Evolutionary conservation across 106 monocot genomes (phyloP).

Genomic region (Acorus gramineus): DNA sequence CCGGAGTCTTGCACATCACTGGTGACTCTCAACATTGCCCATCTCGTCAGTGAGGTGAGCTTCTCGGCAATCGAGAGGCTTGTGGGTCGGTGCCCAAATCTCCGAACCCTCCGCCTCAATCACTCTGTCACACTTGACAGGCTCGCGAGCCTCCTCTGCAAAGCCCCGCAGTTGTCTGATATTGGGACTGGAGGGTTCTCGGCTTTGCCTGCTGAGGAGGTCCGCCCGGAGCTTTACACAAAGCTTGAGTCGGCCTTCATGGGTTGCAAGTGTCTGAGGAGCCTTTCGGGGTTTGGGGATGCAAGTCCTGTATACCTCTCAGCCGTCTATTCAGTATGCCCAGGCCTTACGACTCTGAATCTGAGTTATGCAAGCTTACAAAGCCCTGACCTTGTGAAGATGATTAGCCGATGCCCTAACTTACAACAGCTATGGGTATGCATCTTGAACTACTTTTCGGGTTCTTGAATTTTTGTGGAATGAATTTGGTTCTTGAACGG

Average conservation of each 20-base stretch:
- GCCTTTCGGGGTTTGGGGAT: slow-evolving; percentile 77
- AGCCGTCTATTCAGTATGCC: slow-evolving; percentile 49
- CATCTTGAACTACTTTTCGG: not conserved
- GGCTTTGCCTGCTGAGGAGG: slow-evolving; percentile 9
- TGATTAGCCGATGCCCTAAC: slow-evolving; percentile 50
- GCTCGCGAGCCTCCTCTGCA: slow-evolving; percentile 36
- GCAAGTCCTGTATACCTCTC: slow-evolving; percentile 50
- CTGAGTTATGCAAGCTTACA: slow-evolving; percentile 60
- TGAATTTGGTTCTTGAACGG: not conserved
- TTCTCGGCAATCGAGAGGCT: slow-evolving; percentile 46
- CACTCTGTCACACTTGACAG: slow-evolving; percentile 54
- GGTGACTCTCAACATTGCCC: slow-evolving; percentile 57
- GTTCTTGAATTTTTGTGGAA: not conserved
- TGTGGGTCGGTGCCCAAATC: slow-evolving; percentile 47
- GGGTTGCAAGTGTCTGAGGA: slow-evolving; percentile 39
- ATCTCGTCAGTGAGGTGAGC: slow-evolving; percentile 67
- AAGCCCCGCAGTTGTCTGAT: slow-evolving; percentile 52
- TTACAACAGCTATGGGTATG: slow-evolving; percentile 67
- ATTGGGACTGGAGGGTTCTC: slow-evolving; percentile 66
- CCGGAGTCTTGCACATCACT: slow-evolving; percentile 62
- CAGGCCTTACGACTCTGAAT: slow-evolving; percentile 58
- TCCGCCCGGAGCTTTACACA: slow-evolving; percentile 31
- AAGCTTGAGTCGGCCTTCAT: slow-evolving; percentile 58
- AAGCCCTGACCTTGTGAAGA: slow-evolving; percentile 44
- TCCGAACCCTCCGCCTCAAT: slow-evolving; percentile 57